These are phyloP conservation scores for Dysphania ambrosioides DNA, from an alignment of 148 eudicot species.

Conservation along the genomic window DNA sequence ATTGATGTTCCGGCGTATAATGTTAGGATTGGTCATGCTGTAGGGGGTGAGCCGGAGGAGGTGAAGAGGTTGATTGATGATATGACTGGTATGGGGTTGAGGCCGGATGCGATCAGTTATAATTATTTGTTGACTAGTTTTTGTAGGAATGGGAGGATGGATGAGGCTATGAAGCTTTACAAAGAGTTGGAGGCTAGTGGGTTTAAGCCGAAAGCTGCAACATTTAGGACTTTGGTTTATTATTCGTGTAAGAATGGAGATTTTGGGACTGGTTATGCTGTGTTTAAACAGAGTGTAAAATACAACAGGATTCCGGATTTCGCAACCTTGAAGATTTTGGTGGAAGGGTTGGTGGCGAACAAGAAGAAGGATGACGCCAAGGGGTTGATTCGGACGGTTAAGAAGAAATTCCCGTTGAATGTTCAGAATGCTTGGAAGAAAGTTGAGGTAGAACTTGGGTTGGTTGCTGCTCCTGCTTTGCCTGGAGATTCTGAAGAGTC, in stretches of 20 bases:
- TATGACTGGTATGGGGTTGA: conserved; percentile 46
- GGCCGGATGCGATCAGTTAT: conserved; percentile 63
- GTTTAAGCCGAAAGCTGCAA: conserved; percentile 60
- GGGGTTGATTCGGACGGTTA: conserved; percentile 57
- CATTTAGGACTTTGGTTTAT: conserved; percentile 63
- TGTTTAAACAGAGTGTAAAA: conserved; percentile 69
- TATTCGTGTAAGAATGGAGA: conserved; percentile 53
- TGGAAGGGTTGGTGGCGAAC: conserved; percentile 55
- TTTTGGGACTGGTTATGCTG: conserved; percentile 55
- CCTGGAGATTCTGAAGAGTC: conserved; percentile 21
- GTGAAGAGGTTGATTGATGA: conserved; percentile 64
- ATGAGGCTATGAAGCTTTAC: conserved; percentile 62
- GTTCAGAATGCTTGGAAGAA: conserved; percentile 56
- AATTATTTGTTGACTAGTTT: conserved; percentile 70
- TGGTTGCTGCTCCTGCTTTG: conserved; percentile 27
- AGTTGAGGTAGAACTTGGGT: conserved; percentile 59
- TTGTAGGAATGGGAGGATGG: conserved; percentile 58
- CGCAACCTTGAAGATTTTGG: conserved; percentile 58
- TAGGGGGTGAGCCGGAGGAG: conserved; percentile 45
- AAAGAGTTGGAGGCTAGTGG: conserved; percentile 47
- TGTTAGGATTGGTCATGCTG: conserved; percentile 50
- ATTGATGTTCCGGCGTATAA: conserved; percentile 65
- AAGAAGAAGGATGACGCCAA: conserved; percentile 51
- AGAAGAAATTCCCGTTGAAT: conserved; percentile 69
- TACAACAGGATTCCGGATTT: conserved; percentile 72